Evolutionary conservation across 2,329 filamentous ascomycete species (phyloP).

Genomic region (Penicillium aurantiogriseum): DNA sequence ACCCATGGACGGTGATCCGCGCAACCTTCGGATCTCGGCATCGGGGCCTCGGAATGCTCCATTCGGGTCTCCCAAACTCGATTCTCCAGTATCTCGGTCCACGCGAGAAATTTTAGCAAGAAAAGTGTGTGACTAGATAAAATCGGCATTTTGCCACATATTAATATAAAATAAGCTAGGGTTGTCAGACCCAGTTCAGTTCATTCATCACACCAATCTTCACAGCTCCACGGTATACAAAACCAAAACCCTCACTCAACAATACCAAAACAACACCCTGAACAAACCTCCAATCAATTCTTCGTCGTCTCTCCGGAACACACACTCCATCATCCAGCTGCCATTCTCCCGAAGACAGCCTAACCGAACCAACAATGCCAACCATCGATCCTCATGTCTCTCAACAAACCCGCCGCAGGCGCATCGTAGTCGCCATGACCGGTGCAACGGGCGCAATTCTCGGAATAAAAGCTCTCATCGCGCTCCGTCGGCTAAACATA

Average conservation of each 20-base stretch:
- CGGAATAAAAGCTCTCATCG: conserved; percentile 44
- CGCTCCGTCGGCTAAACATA: conserved; percentile 44
- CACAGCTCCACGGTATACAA: not conserved
- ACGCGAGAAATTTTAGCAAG: not conserved
- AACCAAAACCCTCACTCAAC: not conserved
- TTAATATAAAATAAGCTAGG: not conserved
- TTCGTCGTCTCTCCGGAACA: not conserved
- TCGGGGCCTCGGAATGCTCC: not conserved
- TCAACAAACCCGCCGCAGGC: not conserved
- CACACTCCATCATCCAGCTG: not conserved
- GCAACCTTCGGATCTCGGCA: not conserved
- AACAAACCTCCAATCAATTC: not conserved
- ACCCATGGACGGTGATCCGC: not conserved
- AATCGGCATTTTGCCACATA: not conserved
- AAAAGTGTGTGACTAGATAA: not conserved
- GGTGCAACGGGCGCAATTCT: conserved; percentile 50
- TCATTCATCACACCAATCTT: not conserved
- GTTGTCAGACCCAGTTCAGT: not conserved
- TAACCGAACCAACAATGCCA: not conserved
- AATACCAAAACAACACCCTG: not conserved
- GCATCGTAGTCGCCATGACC: conserved; percentile 51
- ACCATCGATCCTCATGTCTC: not conserved
- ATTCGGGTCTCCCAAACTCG: not conserved
- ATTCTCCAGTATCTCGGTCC: not conserved
- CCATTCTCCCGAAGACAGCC: not conserved